Evolutionary conservation across 495 filamentous ascomycete genomes (phyloP).

Genomic region (Beverwykella pulmonaria): DNA sequence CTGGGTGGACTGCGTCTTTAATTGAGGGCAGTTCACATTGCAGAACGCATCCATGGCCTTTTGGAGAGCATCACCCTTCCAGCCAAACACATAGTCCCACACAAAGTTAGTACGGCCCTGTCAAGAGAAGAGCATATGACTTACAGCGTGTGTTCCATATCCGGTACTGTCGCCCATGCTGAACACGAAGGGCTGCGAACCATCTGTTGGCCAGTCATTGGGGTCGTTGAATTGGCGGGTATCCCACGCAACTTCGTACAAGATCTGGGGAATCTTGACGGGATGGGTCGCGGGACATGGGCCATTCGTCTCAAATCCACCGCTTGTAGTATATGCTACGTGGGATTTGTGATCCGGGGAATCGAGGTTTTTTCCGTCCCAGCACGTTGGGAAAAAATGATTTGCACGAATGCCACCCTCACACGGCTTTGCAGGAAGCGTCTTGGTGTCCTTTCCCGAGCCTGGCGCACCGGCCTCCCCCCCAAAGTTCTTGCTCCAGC

Average conservation of each 20-base stretch:
- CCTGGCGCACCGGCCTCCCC: slow-evolving; percentile 8
- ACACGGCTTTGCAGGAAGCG: slow-evolving; percentile 41
- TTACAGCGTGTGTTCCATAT: slow-evolving; percentile 17
- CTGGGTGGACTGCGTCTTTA: slow-evolving; percentile 10
- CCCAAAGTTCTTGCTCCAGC: slow-evolving; percentile 18
- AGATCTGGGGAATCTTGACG: slow-evolving; percentile 25
- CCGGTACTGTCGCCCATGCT: slow-evolving; percentile 20
- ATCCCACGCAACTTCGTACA: slow-evolving; percentile 27
- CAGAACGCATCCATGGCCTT: slow-evolving; percentile 19
- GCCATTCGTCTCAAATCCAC: slow-evolving; percentile 10
- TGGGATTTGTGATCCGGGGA: slow-evolving; percentile 24
- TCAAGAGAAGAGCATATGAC: neutral
- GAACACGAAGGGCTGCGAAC: slow-evolving; percentile 27
- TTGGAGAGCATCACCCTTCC: slow-evolving; percentile 27
- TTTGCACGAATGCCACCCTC: slow-evolving; percentile 47
- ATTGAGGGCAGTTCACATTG: slow-evolving; percentile 17
- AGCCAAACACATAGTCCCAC: slow-evolving; percentile 23
- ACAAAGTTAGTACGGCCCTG: neutral
- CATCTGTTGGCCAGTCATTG: slow-evolving; percentile 17
- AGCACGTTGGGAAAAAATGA: slow-evolving; percentile 30
- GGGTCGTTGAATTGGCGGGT: slow-evolving; percentile 18
- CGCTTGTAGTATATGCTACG: neutral
- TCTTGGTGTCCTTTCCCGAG: slow-evolving; percentile 10
- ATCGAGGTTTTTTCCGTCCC: slow-evolving; percentile 28
- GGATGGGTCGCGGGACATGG: slow-evolving; percentile 21